These are phyloP conservation scores for Sporobolomyces pararoseus DNA, from an alignment of 768 basidiomycete genomes.

Conservation along the genomic window DNA sequence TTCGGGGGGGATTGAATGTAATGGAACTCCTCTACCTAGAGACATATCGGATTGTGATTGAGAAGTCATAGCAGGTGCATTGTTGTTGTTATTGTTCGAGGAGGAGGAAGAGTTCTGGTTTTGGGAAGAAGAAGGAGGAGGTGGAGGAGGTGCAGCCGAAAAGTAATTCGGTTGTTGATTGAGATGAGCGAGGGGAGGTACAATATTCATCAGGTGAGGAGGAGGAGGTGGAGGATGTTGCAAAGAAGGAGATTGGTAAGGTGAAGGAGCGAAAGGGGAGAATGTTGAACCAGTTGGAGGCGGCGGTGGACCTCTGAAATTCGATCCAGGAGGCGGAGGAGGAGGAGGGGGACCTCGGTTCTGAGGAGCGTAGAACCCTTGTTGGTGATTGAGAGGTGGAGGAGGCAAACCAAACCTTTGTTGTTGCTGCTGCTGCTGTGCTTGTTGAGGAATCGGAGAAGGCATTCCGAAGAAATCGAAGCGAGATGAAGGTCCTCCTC, in stretches of 20 bases:
- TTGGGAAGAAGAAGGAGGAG: not conserved
- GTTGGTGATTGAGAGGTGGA: conserved; percentile 9
- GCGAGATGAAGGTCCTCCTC: not conserved
- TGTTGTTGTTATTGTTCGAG: not conserved
- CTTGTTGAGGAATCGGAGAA: not conserved
- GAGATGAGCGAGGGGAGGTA: conserved; percentile 5
- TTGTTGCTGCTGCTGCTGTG: not conserved
- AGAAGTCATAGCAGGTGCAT: conserved; percentile 9
- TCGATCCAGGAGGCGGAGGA: not conserved
- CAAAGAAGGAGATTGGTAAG: conserved; percentile 5
- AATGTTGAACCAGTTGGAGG: conserved; percentile 10
- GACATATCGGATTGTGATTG: conserved; percentile 25
- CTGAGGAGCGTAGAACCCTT: conserved; percentile 4
- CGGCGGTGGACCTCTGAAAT: not conserved
- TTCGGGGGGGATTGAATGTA: conserved; percentile 72
- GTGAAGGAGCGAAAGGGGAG: conserved; percentile 11
- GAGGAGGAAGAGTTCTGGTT: not conserved
- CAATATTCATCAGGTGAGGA: conserved; percentile 5
- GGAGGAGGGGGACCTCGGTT: conserved; percentile 2
- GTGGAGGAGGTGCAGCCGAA: conserved; percentile 14
- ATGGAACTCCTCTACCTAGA: conserved; percentile 82
- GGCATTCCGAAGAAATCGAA: conserved; percentile 31
- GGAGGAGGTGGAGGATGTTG: conserved; percentile 5
- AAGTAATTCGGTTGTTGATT: conserved; percentile 11
- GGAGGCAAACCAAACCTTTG: conserved; percentile 21